phyloP scores from a whole-genome alignment of 495 filamentous ascomycete species.

The Xylaria intraflava region DNA sequence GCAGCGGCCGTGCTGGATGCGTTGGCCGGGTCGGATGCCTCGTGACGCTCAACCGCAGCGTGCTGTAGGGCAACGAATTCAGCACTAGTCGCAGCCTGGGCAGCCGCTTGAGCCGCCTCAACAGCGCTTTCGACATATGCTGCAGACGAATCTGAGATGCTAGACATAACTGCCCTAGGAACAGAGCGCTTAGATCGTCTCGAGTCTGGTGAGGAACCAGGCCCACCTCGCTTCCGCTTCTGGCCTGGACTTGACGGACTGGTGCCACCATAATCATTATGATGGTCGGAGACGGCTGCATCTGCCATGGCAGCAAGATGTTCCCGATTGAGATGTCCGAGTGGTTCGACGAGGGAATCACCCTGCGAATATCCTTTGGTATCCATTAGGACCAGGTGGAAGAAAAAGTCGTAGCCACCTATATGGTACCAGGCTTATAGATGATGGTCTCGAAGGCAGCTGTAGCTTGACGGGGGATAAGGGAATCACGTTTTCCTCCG shows the following conservation, averaged over 20 bases:
- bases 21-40: conserved; percentile 39
- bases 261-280: conserved; percentile 27
- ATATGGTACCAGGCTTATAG: conserved; percentile 4
- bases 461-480: background rate
- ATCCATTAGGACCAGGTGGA: conserved; percentile 21
- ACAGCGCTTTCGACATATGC: conserved; percentile 41
- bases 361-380: conserved; percentile 27
- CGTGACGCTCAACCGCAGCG: conserved; percentile 38
- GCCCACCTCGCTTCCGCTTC: conserved; percentile 41
- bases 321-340: conserved; percentile 21
- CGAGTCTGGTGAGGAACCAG: conserved; percentile 38
- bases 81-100: conserved; percentile 32
- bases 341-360: conserved; percentile 30
- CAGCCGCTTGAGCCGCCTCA: conserved; percentile 41
- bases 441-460: background rate
- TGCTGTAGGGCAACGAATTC: conserved; percentile 48
- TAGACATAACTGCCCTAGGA: conserved; percentile 32
- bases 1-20: conserved; percentile 64
- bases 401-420: conserved; percentile 11
- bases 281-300: conserved; percentile 38
- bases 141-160: conserved; percentile 30
- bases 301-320: conserved; percentile 37
- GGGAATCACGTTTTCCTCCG: background rate
- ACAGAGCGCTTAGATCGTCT: conserved; percentile 40
- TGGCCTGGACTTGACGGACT: conserved; percentile 30